phyloP scores from a whole-genome alignment of 2,329 filamentous ascomycete genomes.

The Aureobasidium musti region DNA sequence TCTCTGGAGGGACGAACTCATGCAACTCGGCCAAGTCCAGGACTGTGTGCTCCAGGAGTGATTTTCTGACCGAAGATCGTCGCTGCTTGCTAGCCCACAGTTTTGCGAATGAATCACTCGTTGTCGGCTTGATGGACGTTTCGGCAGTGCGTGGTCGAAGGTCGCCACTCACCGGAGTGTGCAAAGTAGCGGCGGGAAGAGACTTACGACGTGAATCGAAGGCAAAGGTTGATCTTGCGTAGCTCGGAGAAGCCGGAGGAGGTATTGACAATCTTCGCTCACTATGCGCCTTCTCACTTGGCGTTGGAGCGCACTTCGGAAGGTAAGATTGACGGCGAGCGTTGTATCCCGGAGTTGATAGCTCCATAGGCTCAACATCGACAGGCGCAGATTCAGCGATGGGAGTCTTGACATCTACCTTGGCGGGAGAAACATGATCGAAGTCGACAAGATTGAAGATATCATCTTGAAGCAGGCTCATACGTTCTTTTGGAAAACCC shows the following conservation, averaged over 20 bases:
- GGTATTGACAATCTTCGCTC: neutral
- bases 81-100: conserved; percentile 32
- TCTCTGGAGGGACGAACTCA: neutral
- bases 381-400: neutral
- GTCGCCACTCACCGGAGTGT: conserved; percentile 32
- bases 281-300: neutral
- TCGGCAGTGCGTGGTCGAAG: conserved; percentile 38
- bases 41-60: neutral
- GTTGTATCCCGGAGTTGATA: conserved; percentile 9
- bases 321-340: neutral
- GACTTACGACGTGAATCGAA: conserved; percentile 41
- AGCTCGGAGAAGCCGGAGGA: conserved; percentile 35
- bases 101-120: conserved; percentile 33
- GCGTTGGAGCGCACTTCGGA: neutral
- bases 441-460: conserved; percentile 25
- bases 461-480: conserved; percentile 24
- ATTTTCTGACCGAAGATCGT: conserved; percentile 21
- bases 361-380: neutral
- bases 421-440: conserved; percentile 16
- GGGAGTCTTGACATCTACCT: neutral
- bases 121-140: conserved; percentile 36
- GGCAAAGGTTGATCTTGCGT: conserved; percentile 39
- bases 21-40: neutral
- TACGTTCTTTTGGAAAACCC: conserved; percentile 20
- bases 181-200: conserved; percentile 34